These are phyloP conservation scores for Macrophomina pseudophaseolina DNA, from an alignment of 2,329 filamentous ascomycete genomes.

Conservation along the genomic window DNA sequence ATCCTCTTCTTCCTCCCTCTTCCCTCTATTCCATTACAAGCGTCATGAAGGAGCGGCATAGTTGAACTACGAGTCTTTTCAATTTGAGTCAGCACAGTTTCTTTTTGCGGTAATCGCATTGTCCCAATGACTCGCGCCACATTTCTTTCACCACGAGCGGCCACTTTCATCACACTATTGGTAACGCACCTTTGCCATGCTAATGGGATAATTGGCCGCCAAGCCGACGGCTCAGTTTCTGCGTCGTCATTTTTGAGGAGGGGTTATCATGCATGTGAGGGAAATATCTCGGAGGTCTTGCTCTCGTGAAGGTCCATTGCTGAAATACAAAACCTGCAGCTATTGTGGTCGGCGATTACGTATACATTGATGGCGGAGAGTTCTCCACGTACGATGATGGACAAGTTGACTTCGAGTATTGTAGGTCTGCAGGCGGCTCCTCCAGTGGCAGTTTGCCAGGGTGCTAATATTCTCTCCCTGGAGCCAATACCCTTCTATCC, in stretches of 20 bases:
- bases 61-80: no score
- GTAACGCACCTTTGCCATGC: neutral
- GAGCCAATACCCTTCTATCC: slow-evolving; percentile 25
- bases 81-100: neutral
- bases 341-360: slow-evolving; percentile 4
- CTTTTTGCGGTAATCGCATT: neutral
- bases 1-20: no score
- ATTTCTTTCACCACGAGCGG: no score
- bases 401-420: slow-evolving; percentile 15
- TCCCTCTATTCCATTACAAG: neutral
- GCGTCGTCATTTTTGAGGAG: slow-evolving; percentile 13
- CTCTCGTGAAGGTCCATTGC: neutral
- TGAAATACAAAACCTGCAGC: neutral
- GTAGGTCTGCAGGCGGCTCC: neutral
- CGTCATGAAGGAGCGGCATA: neutral
- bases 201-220: neutral
- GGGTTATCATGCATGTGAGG: slow-evolving; percentile 17
- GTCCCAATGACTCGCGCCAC: no score
- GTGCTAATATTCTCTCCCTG: neutral
- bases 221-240: neutral
- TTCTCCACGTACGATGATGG: slow-evolving; percentile 17
- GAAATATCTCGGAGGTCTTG: neutral
- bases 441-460: neutral
- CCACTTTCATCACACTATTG: neutral
- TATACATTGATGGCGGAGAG: slow-evolving; percentile 29